A percentile compares a stretch with the other conserved stretches of the same genome.
These are phyloP conservation scores for Raphidocelis subcapitata DNA, from an alignment of 139 green algal species.

Conservation along the genomic window DNA sequence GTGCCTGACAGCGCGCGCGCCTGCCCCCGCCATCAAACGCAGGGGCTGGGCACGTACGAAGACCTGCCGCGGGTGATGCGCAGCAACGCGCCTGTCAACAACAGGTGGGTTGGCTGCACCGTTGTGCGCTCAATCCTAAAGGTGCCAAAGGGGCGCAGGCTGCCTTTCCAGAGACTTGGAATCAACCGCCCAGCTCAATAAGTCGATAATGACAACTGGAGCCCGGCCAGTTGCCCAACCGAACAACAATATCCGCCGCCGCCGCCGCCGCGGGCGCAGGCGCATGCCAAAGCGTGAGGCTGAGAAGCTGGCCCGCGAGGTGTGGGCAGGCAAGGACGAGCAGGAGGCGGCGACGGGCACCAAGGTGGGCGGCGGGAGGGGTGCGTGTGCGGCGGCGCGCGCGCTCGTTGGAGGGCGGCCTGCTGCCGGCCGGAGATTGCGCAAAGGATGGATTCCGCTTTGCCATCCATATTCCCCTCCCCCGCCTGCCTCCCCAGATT, in stretches of 20 bases:
- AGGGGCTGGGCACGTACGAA: constrained; percentile 24
- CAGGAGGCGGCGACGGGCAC: neutral
- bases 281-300: constrained; percentile 40
- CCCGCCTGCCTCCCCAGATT: neutral
- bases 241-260: too few relatives aligned
- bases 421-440: too few relatives aligned
- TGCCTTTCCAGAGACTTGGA: too few relatives aligned
- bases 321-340: constrained; percentile 28
- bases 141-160: too few relatives aligned
- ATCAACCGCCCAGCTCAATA: too few relatives aligned
- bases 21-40: too few relatives aligned
- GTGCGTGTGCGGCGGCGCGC: neutral
- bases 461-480: neutral
- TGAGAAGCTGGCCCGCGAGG: constrained; percentile 31
- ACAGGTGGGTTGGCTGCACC: constrained; percentile 27
- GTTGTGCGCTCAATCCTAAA: neutral
- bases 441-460: too few relatives aligned
- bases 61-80: constrained; percentile 27
- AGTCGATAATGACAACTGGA: too few relatives aligned
- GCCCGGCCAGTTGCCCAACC: too few relatives aligned
- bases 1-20: too few relatives aligned
- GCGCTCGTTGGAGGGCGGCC: too few relatives aligned
- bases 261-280: too few relatives aligned
- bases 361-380: constrained; percentile 24
- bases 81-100: constrained; percentile 32